Conservation (phyloP, 208 protist genomes). For the Kentomonas sorsogonicus region DNA sequence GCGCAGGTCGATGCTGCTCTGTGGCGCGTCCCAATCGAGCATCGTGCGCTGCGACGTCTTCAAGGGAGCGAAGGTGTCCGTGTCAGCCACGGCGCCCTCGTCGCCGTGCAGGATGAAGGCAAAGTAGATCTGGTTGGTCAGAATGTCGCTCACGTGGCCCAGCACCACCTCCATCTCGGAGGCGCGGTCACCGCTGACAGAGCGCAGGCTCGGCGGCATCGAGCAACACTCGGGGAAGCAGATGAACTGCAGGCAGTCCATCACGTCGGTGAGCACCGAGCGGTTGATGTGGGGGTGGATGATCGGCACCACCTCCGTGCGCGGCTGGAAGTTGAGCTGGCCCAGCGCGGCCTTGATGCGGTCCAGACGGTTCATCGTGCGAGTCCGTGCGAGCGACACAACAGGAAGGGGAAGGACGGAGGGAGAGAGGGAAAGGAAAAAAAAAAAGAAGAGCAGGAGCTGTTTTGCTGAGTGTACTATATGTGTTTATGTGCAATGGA, state of each 20-base stretch:
- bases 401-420: constrained; percentile 7
- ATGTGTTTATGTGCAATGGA: no score
- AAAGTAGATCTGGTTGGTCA: constrained; percentile 40
- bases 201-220: constrained; percentile 22
- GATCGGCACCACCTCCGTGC: not conserved
- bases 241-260: constrained; percentile 51
- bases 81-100: constrained; percentile 19
- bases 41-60: constrained; percentile 25
- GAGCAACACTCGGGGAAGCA: constrained; percentile 51
- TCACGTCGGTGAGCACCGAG: constrained; percentile 30
- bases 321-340: constrained; percentile 20
- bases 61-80: constrained; percentile 18
- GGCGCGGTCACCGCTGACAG: constrained; percentile 21
- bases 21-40: constrained; percentile 26
- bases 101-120: constrained; percentile 56
- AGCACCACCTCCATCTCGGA: constrained; percentile 48
- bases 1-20: no score
- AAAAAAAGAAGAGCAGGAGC: not conserved
- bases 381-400: not conserved
- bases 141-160: constrained; percentile 43
- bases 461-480: not conserved
- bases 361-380: constrained; percentile 50
- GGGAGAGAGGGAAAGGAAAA: not conserved
- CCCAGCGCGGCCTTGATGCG: constrained; percentile 36
- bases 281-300: constrained; percentile 33